phyloP scores from a whole-genome alignment of 2,329 filamentous ascomycete species.

The Aspergillus floridensis region DNA sequence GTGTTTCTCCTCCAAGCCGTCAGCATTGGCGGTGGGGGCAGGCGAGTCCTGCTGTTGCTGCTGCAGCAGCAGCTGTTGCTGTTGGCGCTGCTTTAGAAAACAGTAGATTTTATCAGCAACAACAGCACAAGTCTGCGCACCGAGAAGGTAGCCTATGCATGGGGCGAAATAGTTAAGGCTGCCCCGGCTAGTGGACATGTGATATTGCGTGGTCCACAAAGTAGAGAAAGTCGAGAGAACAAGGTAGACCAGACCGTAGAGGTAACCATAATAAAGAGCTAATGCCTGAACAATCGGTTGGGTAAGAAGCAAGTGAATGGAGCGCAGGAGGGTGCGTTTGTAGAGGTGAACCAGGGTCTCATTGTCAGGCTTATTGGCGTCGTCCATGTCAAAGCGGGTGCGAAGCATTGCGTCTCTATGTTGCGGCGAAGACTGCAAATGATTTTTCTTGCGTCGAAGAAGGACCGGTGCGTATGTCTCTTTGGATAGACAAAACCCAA shows the following conservation, averaged over 20 bases:
- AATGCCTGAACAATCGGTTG: constrained; percentile 59
- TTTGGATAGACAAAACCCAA: constrained; percentile 56
- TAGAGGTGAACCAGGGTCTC: constrained; percentile 17
- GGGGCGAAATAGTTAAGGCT: constrained; percentile 61
- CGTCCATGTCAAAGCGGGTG: constrained; percentile 27
- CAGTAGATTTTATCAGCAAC: constrained; percentile 46
- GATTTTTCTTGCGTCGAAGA: constrained; percentile 54
- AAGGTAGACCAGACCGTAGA: constrained; percentile 61
- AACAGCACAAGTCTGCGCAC: constrained; percentile 46
- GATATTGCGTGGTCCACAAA: constrained; percentile 55
- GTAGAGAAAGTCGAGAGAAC: constrained; percentile 59
- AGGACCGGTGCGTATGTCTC: constrained; percentile 64
- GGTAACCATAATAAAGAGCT: constrained; percentile 53
- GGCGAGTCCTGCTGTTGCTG: too few species aligned
- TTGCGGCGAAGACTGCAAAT: neutral
- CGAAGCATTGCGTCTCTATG: neutral
- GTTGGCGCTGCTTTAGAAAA: constrained; percentile 23
- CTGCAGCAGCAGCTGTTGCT: constrained; percentile 13
- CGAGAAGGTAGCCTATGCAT: constrained; percentile 58
- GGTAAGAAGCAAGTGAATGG: constrained; percentile 52
- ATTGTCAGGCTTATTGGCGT: constrained; percentile 30
- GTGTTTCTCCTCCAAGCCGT: neutral
- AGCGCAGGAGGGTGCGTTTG: constrained; percentile 47
- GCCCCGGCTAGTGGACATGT: constrained; percentile 51
- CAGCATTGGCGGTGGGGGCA: too few species aligned